Conservation (phyloP, 2,329 filamentous ascomycete species). For the Colletotrichum gigasporum region DNA sequence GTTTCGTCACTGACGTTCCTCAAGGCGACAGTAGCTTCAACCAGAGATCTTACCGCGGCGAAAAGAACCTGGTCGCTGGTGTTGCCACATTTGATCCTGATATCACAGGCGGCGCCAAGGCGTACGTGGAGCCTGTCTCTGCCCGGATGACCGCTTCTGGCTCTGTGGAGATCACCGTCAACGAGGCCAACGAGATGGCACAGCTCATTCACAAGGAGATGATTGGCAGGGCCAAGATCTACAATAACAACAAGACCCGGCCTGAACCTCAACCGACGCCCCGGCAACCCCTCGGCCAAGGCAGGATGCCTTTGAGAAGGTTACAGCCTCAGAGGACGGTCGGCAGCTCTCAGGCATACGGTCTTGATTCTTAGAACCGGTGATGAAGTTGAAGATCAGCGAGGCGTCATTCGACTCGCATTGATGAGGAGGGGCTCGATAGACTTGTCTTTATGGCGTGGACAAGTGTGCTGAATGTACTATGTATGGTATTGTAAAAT, state of each 20-base stretch:
- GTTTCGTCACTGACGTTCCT: slow-evolving; percentile 59
- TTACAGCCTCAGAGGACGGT: slow-evolving; percentile 20
- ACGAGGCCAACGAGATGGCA: slow-evolving; percentile 48
- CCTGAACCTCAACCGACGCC: slow-evolving; percentile 1
- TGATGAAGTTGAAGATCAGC: no score
- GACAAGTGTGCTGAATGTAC: slow-evolving; percentile 12
- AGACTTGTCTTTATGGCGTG: not conserved
- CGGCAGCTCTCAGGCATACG: slow-evolving; percentile 50
- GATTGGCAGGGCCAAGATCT: slow-evolving; percentile 45
- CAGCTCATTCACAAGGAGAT: slow-evolving; percentile 58
- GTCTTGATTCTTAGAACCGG: slow-evolving; percentile 39
- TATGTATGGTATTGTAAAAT: slow-evolving; percentile 30
- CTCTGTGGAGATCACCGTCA: slow-evolving; percentile 55
- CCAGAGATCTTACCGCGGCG: slow-evolving; percentile 31
- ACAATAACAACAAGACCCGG: slow-evolving; percentile 40
- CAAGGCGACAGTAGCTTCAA: slow-evolving; percentile 55
- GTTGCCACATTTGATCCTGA: slow-evolving; percentile 56
- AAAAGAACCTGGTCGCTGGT: slow-evolving; percentile 37
- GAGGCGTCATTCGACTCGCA: no score
- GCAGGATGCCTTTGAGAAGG: no score
- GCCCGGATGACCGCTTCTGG: slow-evolving; percentile 61
- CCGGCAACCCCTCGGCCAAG: no score
- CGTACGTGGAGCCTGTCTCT: slow-evolving; percentile 56
- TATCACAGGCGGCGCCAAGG: slow-evolving; percentile 62
- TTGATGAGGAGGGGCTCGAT: no score